Evolutionary conservation across 805 yeast species (phyloP).

Genomic region (Saturnispora halmiae): DNA sequence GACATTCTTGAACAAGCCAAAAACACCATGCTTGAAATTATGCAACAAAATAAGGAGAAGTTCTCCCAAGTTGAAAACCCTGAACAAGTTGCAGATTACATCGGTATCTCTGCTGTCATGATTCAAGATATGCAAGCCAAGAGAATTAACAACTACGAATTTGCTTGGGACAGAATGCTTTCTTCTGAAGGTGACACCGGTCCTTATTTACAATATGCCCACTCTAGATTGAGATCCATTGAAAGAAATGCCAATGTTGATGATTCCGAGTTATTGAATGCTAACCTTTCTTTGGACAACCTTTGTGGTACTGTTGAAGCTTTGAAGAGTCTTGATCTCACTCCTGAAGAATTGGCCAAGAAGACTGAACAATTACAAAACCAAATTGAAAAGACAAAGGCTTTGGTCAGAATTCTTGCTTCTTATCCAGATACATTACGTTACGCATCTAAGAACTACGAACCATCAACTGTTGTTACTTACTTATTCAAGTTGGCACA

Average conservation of each 20-base stretch:
- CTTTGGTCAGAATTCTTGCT: conserved; percentile 66
- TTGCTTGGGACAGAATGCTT: conserved; percentile 96
- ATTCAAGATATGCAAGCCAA: conserved; percentile 98
- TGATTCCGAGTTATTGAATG: conserved; percentile 20
- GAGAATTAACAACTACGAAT: conserved; percentile 91
- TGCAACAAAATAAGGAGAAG: conserved; percentile 85
- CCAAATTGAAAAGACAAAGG: conserved; percentile 31
- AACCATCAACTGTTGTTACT: conserved; percentile 91
- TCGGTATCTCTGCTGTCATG: conserved; percentile 97
- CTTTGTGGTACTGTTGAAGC: conserved; percentile 25
- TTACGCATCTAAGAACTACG: conserved; percentile 74
- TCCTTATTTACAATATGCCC: conserved; percentile 97
- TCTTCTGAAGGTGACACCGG: conserved; percentile 99
- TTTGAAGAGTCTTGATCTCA: conserved; percentile 18
- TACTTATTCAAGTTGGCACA: conserved; percentile 88
- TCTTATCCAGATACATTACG: conserved; percentile 88
- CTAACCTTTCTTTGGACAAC: conserved; percentile 26
- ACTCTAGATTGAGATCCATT: conserved; percentile 90
- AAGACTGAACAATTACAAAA: conserved; percentile 24
- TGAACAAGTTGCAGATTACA: conserved; percentile 86
- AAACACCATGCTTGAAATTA: conserved; percentile 91
- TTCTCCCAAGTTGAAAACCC: conserved; percentile 91
- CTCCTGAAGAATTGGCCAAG: conserved; percentile 25
- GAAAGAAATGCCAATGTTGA: conserved; percentile 70
- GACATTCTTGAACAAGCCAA: conserved; percentile 88